phyloP scores from a whole-genome alignment of 2,329 filamentous ascomycete genomes.

The Colletotrichum trifolii region DNA sequence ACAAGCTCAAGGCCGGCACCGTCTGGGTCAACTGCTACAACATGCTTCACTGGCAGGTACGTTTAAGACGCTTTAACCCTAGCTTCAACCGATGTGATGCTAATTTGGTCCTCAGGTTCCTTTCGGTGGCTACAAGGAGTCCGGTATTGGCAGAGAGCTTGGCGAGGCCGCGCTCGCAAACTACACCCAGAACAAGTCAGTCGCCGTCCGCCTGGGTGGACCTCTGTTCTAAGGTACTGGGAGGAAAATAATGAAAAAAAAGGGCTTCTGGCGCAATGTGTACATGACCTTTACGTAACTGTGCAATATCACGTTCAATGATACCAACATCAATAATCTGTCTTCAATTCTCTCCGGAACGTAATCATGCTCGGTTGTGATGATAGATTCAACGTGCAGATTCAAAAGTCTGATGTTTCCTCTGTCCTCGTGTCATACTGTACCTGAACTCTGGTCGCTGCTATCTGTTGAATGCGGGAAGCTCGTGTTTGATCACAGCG shows the following conservation, averaged over 20 bases:
- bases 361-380: no score
- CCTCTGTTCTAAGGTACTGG: slow-evolving; percentile 50
- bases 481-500: no score
- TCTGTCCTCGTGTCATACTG: no score
- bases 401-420: no score
- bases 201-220: slow-evolving; percentile 64
- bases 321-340: slow-evolving; percentile 15
- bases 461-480: no score
- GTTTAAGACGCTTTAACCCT: background rate
- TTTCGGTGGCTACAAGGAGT: slow-evolving; percentile 84
- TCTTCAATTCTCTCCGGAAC: no score
- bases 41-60: slow-evolving; percentile 46
- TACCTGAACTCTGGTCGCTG: no score
- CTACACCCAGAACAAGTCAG: slow-evolving; percentile 77
- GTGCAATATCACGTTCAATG: slow-evolving; percentile 32
- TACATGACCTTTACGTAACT: slow-evolving; percentile 36
- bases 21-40: slow-evolving; percentile 63
- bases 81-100: background rate
- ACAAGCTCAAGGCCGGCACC: slow-evolving; percentile 77
- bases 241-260: slow-evolving; percentile 27
- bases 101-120: slow-evolving; percentile 46
- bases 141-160: slow-evolving; percentile 81
- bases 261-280: slow-evolving; percentile 33
- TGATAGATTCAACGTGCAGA: no score
- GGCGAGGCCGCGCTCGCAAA: slow-evolving; percentile 74